Percentiles rank a stretch among this genome's conserved stretches.
Evolutionary conservation across 345 rosid genomes (phyloP).

Genomic region (Hibiscus tridactylites): DNA sequence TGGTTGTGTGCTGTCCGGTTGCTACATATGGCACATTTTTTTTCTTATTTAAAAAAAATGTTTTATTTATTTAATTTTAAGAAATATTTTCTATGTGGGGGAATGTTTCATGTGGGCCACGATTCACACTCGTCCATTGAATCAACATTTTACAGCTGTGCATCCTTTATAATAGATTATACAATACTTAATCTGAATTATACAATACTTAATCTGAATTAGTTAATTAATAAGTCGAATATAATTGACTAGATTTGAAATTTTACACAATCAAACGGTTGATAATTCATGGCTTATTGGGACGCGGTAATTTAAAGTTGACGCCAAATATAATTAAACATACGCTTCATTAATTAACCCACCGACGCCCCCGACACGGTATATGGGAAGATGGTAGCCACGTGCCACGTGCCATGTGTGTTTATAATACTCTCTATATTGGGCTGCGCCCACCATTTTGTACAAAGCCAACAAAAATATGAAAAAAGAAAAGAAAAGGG

Average conservation of each 20-base stretch:
- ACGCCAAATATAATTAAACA: neutral
- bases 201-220: no score
- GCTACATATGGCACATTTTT: neutral
- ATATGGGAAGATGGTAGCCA: neutral
- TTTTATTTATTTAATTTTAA: neutral
- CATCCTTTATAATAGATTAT: no score
- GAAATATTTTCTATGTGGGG: neutral
- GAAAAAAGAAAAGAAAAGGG: neutral
- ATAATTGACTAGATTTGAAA: no score
- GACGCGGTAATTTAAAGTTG: neutral
- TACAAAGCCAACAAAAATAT: neutral
- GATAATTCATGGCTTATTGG: neutral
- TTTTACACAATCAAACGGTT: no score
- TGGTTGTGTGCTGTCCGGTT: conserved; percentile 7
- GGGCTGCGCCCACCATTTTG: neutral
- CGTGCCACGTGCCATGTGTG: neutral
- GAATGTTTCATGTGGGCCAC: neutral
- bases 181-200: no score
- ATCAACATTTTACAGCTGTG: no score
- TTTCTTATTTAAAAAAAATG: neutral
- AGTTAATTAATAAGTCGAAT: no score
- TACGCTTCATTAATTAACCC: neutral
- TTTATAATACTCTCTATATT: neutral
- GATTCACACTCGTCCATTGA: no score
- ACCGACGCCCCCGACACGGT: neutral